A percentile compares a stretch with the other conserved stretches of the same genome.
Conservation (phyloP, 2,329 filamentous ascomycete species). For the Pestalotiopsis sp. region DNA sequence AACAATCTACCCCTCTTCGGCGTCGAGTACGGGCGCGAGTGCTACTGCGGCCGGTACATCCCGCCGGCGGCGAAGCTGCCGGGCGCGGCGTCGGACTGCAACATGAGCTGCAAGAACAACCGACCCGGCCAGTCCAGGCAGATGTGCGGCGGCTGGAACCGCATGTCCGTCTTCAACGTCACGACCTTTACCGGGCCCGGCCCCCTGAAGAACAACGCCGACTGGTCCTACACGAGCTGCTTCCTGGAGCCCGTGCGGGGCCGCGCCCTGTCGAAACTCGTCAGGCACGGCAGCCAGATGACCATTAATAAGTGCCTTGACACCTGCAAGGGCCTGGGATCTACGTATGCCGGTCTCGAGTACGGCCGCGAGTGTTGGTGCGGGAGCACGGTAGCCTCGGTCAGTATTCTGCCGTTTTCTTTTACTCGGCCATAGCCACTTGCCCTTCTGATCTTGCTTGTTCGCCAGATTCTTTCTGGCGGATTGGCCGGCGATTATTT, state of each 20-base stretch:
- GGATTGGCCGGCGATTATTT: too few relatives aligned
- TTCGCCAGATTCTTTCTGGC: fast-evolving
- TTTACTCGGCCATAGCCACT: too few relatives aligned
- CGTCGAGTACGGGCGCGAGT: slow-evolving; percentile 22
- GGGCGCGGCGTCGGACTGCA: background rate
- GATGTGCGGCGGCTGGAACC: slow-evolving; percentile 25
- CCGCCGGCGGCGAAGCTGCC: background rate
- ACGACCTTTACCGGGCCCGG: slow-evolving; percentile 16
- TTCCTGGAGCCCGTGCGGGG: slow-evolving; percentile 11
- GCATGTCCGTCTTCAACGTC: slow-evolving; percentile 22
- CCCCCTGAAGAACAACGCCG: slow-evolving; percentile 19
- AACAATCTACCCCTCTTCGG: slow-evolving; percentile 19
- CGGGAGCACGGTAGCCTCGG: slow-evolving; percentile 17
- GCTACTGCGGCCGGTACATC: slow-evolving; percentile 20
- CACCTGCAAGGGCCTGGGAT: slow-evolving; percentile 29
- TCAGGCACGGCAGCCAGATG: slow-evolving; percentile 29
- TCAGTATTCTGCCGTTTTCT: background rate
- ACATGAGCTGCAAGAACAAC: slow-evolving; percentile 11
- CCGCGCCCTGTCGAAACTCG: slow-evolving; percentile 1
- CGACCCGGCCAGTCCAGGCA: slow-evolving; percentile 20
- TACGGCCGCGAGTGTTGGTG: slow-evolving; percentile 39
- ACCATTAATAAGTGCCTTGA: slow-evolving; percentile 38
- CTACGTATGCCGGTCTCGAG: slow-evolving; percentile 40
- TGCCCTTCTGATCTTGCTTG: too few relatives aligned
- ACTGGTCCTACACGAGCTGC: slow-evolving; percentile 16